phyloP scores from a whole-genome alignment of 495 filamentous ascomycete genomes.

The Sabuloglossum arenarium region DNA sequence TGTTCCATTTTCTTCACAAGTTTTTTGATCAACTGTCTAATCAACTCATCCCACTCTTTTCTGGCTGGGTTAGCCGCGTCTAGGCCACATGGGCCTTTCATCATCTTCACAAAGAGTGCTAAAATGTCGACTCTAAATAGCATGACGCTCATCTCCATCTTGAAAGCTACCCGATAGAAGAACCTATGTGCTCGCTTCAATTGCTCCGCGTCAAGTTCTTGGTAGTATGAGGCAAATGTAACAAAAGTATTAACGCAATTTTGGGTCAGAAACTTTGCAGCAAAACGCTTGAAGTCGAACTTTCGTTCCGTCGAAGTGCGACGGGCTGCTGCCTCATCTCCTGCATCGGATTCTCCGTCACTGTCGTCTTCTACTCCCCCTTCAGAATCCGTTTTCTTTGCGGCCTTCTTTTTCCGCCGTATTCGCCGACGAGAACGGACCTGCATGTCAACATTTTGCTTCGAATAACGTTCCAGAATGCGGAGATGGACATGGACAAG shows the following conservation, averaged over 20 bases:
- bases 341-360: slow-evolving; percentile 39
- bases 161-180: slow-evolving; percentile 88
- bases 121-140: slow-evolving; percentile 84
- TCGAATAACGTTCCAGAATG: slow-evolving; percentile 82
- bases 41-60: slow-evolving; percentile 84
- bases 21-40: slow-evolving; percentile 53
- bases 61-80: slow-evolving; percentile 38
- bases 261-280: slow-evolving; percentile 60
- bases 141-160: slow-evolving; percentile 72
- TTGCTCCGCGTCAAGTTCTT: slow-evolving; percentile 59
- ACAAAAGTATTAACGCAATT: slow-evolving; percentile 80
- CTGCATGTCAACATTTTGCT: slow-evolving; percentile 84
- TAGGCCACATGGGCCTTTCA: slow-evolving; percentile 71
- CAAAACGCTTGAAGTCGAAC: slow-evolving; percentile 81
- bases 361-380: slow-evolving; percentile 7
- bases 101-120: slow-evolving; percentile 69
- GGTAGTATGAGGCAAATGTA: slow-evolving; percentile 55
- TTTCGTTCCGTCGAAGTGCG: slow-evolving; percentile 58
- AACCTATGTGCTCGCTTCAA: slow-evolving; percentile 88
- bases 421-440: slow-evolving; percentile 57
- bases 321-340: slow-evolving; percentile 50
- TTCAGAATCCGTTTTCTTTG: slow-evolving; percentile 16
- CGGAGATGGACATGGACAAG: slow-evolving; percentile 78
- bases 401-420: slow-evolving; percentile 43
- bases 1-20: slow-evolving; percentile 63